A percentile compares a stretch with the other conserved stretches of the same genome.
Evolutionary conservation across 805 yeast genomes (phyloP).

Genomic region (Saccharomyces paradoxus): DNA sequence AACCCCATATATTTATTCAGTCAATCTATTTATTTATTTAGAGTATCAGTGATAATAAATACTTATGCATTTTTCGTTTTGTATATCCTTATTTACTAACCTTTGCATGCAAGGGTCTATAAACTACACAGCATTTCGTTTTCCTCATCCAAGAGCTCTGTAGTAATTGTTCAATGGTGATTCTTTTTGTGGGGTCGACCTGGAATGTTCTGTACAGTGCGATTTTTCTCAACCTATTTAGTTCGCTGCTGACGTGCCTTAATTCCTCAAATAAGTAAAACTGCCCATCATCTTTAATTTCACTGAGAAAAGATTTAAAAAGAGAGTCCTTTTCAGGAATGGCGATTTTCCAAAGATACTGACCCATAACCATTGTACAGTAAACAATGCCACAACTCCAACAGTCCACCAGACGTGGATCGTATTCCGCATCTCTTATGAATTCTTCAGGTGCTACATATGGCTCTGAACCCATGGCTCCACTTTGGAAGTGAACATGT

Average conservation of each 20-base stretch:
- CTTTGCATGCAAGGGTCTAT: slow-evolving; percentile 5
- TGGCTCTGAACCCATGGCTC: slow-evolving; percentile 82
- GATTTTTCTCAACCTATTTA: slow-evolving; percentile 36
- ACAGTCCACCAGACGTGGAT: slow-evolving; percentile 72
- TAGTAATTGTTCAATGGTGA: slow-evolving; percentile 44
- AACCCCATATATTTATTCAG: background rate
- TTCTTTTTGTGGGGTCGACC: slow-evolving; percentile 46
- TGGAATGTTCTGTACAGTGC: slow-evolving; percentile 55
- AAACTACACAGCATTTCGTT: slow-evolving; percentile 43
- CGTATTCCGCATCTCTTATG: slow-evolving; percentile 44
- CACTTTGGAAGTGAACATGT: slow-evolving; percentile 56
- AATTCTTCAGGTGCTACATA: slow-evolving; percentile 91
- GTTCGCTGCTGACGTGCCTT: slow-evolving; percentile 34
- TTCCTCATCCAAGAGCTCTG: slow-evolving; percentile 54
- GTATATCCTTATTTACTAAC: background rate
- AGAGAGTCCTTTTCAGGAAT: slow-evolving; percentile 43
- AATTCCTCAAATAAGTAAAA: slow-evolving; percentile 48
- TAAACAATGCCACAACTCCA: slow-evolving; percentile 84
- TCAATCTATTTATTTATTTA: background rate
- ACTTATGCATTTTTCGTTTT: background rate
- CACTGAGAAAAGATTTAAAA: slow-evolving; percentile 37
- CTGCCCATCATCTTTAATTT: slow-evolving; percentile 37
- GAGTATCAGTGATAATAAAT: background rate
- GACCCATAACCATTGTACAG: slow-evolving; percentile 75
- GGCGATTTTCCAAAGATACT: slow-evolving; percentile 85